These are phyloP conservation scores for Litsea cubeba DNA, from an alignment of 164 flowering plant genomes.

Conservation along the genomic window DNA sequence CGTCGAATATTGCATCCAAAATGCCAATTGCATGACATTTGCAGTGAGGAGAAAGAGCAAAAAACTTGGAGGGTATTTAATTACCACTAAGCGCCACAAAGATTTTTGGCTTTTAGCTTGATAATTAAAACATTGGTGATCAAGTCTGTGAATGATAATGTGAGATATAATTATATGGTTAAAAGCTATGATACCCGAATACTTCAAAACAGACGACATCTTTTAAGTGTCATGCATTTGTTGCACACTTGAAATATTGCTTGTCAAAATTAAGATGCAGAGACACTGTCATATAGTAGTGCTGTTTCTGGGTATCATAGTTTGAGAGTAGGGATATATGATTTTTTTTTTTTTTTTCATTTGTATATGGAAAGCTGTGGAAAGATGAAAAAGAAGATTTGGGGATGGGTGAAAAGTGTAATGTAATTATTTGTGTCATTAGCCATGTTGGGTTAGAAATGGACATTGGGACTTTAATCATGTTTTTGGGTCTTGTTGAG, in stretches of 20 bases:
- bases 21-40: slow-evolving; percentile 64
- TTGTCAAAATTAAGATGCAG: no score
- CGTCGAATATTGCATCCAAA: slow-evolving; percentile 74
- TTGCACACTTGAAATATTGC: no score
- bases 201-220: neutral
- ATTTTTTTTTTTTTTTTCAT: neutral
- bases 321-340: neutral
- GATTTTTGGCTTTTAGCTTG: slow-evolving; percentile 85
- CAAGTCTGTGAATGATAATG: neutral
- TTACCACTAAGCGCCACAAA: slow-evolving; percentile 67
- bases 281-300: neutral
- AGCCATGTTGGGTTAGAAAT: neutral
- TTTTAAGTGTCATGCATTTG: neutral
- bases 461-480: neutral
- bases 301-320: neutral
- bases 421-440: neutral
- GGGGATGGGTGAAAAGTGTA: neutral
- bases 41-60: slow-evolving; percentile 72
- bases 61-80: slow-evolving; percentile 61
- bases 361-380: neutral
- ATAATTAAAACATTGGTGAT: slow-evolving; percentile 1
- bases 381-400: neutral
- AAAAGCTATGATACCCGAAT: neutral
- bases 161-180: neutral
- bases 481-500: neutral